phyloP scores from a whole-genome alignment of 495 filamentous ascomycete genomes.

The Penicillium antarcticum region DNA sequence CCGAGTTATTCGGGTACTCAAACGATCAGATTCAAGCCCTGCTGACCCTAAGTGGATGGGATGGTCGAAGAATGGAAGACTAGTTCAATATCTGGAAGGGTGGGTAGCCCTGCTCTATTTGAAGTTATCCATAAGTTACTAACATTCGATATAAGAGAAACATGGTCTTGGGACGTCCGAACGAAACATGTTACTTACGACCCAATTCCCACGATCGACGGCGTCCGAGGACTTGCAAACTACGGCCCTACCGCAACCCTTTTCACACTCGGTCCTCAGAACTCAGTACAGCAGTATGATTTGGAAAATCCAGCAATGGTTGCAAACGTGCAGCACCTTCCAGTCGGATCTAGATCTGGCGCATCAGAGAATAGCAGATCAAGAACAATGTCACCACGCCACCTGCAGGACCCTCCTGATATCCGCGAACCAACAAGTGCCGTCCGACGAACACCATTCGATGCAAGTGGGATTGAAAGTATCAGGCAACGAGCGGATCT shows the following conservation, averaged over 20 bases:
- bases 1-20: conserved; percentile 84
- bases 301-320: conserved; percentile 79
- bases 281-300: conserved; percentile 93
- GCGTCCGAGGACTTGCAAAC: conserved; percentile 75
- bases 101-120: conserved; percentile 43
- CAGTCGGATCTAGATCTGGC: conserved; percentile 68
- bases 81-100: conserved; percentile 91
- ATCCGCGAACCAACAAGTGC: conserved; percentile 27
- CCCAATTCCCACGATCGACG: conserved; percentile 77
- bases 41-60: conserved; percentile 90
- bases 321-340: conserved; percentile 78
- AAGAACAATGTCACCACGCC: conserved; percentile 27
- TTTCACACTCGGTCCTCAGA: conserved; percentile 84
- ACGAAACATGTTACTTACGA: conserved; percentile 94
- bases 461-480: conserved; percentile 40
- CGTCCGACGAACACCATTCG: conserved; percentile 36
- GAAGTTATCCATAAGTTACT: neutral
- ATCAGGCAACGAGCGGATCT: conserved; percentile 53
- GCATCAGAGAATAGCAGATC: conserved; percentile 65
- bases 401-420: conserved; percentile 34
- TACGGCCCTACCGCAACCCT: conserved; percentile 88
- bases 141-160: conserved; percentile 58
- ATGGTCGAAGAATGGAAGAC: conserved; percentile 97
- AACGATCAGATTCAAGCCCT: conserved; percentile 65
- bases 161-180: conserved; percentile 91